These are phyloP conservation scores for Kickxella alabastrina DNA, from an alignment of 192 early-diverging fungal genomes.

Conservation along the genomic window DNA sequence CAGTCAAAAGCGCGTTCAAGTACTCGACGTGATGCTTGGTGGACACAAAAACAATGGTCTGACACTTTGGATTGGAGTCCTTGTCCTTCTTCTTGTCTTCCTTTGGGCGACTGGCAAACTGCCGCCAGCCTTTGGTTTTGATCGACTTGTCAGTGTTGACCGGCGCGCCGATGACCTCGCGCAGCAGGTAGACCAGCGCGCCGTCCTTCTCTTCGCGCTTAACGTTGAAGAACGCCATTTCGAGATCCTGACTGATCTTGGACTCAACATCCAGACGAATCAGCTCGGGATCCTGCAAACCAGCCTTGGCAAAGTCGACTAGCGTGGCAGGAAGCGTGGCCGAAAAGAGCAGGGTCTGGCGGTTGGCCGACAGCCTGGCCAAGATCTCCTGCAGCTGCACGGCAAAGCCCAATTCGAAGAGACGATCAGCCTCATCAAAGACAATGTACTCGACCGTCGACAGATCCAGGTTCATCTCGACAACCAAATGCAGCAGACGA, in stretches of 20 bases:
- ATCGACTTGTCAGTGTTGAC: conserved; percentile 51
- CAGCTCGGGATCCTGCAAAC: conserved; percentile 87
- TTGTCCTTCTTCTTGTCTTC: conserved; percentile 33
- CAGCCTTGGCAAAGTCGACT: conserved; percentile 97
- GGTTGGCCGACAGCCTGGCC: conserved; percentile 69
- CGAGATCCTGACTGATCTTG: conserved; percentile 92
- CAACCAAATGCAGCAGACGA: conserved; percentile 74
- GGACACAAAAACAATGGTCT: conserved; percentile 91
- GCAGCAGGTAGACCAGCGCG: conserved; percentile 79
- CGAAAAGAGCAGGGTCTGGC: conserved; percentile 93
- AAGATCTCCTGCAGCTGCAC: conserved; percentile 93
- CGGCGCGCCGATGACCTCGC: conserved; percentile 70
- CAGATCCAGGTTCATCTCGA: conserved; percentile 87
- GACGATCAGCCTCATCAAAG: conserved; percentile 98
- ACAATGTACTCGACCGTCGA: conserved; percentile 91
- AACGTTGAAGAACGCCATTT: conserved; percentile 87
- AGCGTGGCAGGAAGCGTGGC: conserved; percentile 91
- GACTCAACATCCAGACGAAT: conserved; percentile 92
- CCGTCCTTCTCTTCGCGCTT: conserved; percentile 89
- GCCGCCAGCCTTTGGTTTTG: conserved; percentile 25
- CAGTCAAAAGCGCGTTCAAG: conserved; percentile 65
- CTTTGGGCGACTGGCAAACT: conserved; percentile 11
- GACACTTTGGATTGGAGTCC: conserved; percentile 49
- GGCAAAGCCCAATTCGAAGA: conserved; percentile 97
- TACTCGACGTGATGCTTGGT: conserved; percentile 99